phyloP scores from a whole-genome alignment of 1,284 basidiomycete genomes.

The Austroboletus olivaceoglutinosus region DNA sequence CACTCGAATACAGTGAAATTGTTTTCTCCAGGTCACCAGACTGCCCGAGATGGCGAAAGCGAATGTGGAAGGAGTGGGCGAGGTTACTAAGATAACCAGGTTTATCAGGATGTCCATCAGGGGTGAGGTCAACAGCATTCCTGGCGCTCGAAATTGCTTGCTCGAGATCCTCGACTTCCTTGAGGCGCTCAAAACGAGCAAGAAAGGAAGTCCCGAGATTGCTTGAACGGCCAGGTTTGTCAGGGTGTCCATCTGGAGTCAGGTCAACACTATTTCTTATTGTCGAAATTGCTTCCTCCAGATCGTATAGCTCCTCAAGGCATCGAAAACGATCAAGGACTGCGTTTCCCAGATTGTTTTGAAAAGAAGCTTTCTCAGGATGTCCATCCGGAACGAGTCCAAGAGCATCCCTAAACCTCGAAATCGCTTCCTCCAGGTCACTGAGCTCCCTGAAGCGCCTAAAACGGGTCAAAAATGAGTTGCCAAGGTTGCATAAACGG shows the following conservation, averaged over 20 bases:
- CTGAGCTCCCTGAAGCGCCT: neutral
- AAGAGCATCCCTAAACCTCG: neutral
- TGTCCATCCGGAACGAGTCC: neutral
- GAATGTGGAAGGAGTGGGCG: neutral
- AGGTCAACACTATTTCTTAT: too few species aligned
- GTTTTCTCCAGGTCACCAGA: neutral
- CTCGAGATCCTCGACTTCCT: neutral
- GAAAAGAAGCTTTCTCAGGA: neutral
- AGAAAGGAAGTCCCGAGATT: neutral
- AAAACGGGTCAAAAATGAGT: neutral
- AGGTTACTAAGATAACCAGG: neutral
- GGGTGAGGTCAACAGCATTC: too few species aligned
- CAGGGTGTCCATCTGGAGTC: too few species aligned
- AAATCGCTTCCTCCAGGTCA: neutral
- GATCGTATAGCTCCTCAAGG: too few species aligned
- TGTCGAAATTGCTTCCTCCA: too few species aligned
- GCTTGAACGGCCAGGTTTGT: neutral
- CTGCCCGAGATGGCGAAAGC: neutral
- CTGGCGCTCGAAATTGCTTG: neutral
- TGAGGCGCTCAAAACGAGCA: neutral
- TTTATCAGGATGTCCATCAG: too few species aligned
- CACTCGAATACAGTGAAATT: neutral
- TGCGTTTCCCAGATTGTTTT: too few species aligned
- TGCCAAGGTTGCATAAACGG: neutral
- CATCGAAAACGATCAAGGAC: too few species aligned